Conservation (phyloP, 495 filamentous ascomycete species). For the Aspergillus olivimuriae region DNA sequence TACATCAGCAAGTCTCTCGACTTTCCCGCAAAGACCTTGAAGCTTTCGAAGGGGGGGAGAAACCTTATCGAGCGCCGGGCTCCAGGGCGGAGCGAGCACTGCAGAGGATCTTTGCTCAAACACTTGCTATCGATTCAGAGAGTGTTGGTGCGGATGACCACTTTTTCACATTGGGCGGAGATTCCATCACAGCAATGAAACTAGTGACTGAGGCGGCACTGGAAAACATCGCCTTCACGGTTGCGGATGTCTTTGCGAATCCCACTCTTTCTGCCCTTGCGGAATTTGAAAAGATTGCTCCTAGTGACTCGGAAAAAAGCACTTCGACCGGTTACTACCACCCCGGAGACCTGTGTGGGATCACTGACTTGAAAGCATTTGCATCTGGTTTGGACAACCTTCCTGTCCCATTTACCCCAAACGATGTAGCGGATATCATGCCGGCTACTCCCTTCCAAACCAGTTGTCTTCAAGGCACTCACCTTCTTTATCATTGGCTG, state of each 20-base stretch:
- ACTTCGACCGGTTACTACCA: not conserved
- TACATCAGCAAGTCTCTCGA: not conserved
- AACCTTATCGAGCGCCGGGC: not conserved
- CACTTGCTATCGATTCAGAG: not conserved
- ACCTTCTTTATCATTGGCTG: not conserved
- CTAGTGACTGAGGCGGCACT: not conserved
- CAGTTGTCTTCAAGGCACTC: not conserved
- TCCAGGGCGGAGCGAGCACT: not conserved
- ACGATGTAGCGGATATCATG: not conserved
- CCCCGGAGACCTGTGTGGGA: not conserved
- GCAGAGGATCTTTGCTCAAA: not conserved
- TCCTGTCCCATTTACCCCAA: not conserved
- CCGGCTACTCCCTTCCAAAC: not conserved
- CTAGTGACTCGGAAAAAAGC: not conserved
- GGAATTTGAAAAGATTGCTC: not conserved
- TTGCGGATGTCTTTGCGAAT: not conserved
- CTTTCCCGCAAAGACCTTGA: not conserved
- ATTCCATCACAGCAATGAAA: not conserved
- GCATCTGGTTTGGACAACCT: not conserved
- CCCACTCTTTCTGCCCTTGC: not conserved
- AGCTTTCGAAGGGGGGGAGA: not conserved
- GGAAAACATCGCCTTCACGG: not conserved
- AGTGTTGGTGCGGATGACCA: not conserved
- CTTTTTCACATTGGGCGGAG: not conserved
- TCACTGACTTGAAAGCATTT: not conserved